Conservation (phyloP, 2,329 filamentous ascomycete genomes). For the Aureobasidium melanogenum region DNA sequence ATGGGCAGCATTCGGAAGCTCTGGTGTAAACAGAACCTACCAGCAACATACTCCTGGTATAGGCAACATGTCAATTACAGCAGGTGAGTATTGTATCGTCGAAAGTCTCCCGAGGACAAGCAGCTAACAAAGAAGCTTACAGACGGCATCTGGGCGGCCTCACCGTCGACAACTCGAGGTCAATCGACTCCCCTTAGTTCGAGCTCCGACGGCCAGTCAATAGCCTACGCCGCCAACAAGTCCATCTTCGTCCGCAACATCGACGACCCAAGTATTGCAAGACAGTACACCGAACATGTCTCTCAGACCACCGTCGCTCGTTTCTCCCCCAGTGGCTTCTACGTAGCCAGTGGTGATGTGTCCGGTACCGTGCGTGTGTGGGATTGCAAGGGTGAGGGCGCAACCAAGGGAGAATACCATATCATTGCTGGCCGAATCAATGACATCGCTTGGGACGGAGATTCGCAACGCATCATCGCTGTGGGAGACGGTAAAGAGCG, state of each 20-base stretch:
- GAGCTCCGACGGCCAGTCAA: conserved; percentile 80
- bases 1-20: background rate
- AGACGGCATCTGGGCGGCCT: conserved; percentile 74
- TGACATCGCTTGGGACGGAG: conserved; percentile 94
- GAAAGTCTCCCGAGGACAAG: background rate
- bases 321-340: conserved; percentile 90
- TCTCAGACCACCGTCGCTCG: conserved; percentile 82
- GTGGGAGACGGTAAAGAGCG: conserved; percentile 92
- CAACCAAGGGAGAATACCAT: conserved; percentile 86
- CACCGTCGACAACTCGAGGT: conserved; percentile 73
- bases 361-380: conserved; percentile 81
- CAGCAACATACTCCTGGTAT: background rate
- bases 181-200: conserved; percentile 82
- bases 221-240: conserved; percentile 92
- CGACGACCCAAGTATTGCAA: conserved; percentile 73
- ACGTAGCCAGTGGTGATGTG: conserved; percentile 84
- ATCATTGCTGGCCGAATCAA: conserved; percentile 94
- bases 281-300: conserved; percentile 90
- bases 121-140: conserved; percentile 6
- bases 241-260: conserved; percentile 94
- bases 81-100: conserved; percentile 11
- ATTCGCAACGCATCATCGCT: conserved; percentile 91
- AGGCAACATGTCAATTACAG: conserved; percentile 19
- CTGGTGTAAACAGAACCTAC: background rate
- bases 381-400: conserved; percentile 78